Percentiles rank a stretch among this genome's conserved stretches.
phyloP scores from a whole-genome alignment of 805 yeast species.

The Pichia deserticola region DNA sequence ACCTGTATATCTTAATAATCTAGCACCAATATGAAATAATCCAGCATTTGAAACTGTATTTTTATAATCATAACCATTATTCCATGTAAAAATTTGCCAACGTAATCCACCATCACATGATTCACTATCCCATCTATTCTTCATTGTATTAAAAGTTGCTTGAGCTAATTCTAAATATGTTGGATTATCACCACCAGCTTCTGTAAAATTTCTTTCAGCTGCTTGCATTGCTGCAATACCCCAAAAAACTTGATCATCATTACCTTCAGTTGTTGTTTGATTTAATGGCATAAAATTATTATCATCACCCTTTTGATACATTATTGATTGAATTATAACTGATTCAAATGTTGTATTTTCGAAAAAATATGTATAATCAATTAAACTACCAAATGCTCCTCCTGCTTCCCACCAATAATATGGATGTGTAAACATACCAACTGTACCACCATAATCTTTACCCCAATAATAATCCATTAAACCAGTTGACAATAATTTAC shows the following conservation, averaged over 20 bases:
- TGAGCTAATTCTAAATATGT: slow-evolving; percentile 81
- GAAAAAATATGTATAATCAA: slow-evolving; percentile 68
- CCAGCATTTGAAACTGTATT: slow-evolving; percentile 90
- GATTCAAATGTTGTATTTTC: slow-evolving; percentile 56
- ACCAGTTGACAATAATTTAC: slow-evolving; percentile 49
- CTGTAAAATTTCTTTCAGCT: slow-evolving; percentile 78
- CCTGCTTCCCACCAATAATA: slow-evolving; percentile 95
- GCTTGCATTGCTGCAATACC: slow-evolving; percentile 90
- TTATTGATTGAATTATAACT: slow-evolving; percentile 49
- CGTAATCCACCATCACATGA: slow-evolving; percentile 84
- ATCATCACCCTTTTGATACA: slow-evolving; percentile 59
- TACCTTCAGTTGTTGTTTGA: slow-evolving; percentile 91
- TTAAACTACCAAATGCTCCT: slow-evolving; percentile 56
- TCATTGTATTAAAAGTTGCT: slow-evolving; percentile 89
- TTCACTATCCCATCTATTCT: slow-evolving; percentile 71
- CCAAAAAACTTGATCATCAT: slow-evolving; percentile 98
- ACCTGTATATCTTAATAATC: slow-evolving; percentile 76
- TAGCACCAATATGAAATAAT: slow-evolving; percentile 77
- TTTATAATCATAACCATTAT: slow-evolving; percentile 88
- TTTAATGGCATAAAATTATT: slow-evolving; percentile 76
- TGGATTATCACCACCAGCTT: slow-evolving; percentile 54
- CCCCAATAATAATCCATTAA: slow-evolving; percentile 70
- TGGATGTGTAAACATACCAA: slow-evolving; percentile 65
- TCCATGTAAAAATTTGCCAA: slow-evolving; percentile 96
- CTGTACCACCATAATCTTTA: slow-evolving; percentile 49